Conservation (phyloP, 2,329 filamentous ascomycete genomes). For the Ophiostoma quercus region DNA sequence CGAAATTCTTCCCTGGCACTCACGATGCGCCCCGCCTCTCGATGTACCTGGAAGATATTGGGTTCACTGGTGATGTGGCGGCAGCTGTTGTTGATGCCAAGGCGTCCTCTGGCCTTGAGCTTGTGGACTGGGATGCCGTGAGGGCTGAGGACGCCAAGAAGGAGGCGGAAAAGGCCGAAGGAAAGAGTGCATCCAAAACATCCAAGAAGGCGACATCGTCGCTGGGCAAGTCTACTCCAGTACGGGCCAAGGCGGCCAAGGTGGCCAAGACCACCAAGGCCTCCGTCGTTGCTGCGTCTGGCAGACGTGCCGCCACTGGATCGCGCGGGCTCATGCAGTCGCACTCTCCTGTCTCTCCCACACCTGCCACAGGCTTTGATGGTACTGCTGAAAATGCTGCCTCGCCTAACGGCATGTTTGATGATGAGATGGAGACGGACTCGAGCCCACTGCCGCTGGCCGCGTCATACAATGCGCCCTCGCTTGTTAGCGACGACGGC, state of each 20-base stretch:
- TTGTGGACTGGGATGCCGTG: constrained; percentile 37
- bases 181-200: neutral
- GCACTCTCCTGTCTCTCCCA: constrained; percentile 35
- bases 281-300: constrained; percentile 27
- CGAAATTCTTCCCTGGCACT: neutral
- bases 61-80: constrained; percentile 55
- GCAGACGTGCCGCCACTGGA: constrained; percentile 56
- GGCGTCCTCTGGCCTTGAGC: constrained; percentile 48
- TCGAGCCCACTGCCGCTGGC: constrained; percentile 64
- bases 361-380: constrained; percentile 29
- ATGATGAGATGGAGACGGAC: constrained; percentile 50
- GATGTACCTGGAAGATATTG: constrained; percentile 56
- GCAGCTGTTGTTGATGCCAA: constrained; percentile 57
- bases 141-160: neutral
- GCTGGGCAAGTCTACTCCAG: neutral
- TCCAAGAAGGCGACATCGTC: neutral
- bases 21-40: constrained; percentile 60
- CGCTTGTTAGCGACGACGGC: constrained; percentile 73
- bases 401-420: constrained; percentile 35
- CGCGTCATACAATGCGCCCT: constrained; percentile 64
- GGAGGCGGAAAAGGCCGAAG: neutral
- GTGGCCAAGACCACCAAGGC: neutral
- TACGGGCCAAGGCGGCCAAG: neutral
- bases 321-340: constrained; percentile 38
- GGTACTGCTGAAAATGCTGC: constrained; percentile 16